Conservation (phyloP, 2,329 filamentous ascomycete genomes). For the Scedosporium dehoogii region DNA sequence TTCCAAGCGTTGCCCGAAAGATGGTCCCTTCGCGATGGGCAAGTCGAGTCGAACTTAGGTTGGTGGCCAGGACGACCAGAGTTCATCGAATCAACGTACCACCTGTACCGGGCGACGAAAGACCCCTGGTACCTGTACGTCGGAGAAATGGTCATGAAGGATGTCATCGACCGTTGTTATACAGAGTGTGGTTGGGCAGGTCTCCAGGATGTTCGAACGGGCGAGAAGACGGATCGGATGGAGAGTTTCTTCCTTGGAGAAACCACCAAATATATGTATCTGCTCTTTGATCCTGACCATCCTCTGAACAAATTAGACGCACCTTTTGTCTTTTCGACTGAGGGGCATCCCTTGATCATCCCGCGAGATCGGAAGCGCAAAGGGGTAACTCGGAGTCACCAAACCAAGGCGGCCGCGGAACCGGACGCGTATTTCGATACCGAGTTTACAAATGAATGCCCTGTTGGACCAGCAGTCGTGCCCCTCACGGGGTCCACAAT, state of each 20-base stretch:
- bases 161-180: constrained; percentile 83
- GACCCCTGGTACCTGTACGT: constrained; percentile 96
- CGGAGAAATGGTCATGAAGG: constrained; percentile 86
- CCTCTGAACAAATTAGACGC: constrained; percentile 80
- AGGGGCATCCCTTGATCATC: constrained; percentile 87
- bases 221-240: constrained; percentile 89
- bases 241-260: constrained; percentile 98
- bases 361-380: constrained; percentile 30
- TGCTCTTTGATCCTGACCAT: constrained; percentile 79
- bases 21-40: constrained; percentile 78
- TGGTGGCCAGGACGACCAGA: constrained; percentile 97
- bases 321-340: constrained; percentile 88
- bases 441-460: constrained; percentile 53
- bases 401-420: constrained; percentile 9
- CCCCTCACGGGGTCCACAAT: constrained; percentile 70
- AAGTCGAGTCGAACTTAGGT: constrained; percentile 74
- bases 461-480: constrained; percentile 44
- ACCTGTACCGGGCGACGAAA: constrained; percentile 84
- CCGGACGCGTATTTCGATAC: constrained; percentile 29
- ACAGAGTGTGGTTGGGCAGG: constrained; percentile 90
- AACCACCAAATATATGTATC: constrained; percentile 89
- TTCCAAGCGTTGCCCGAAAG: constrained; percentile 91
- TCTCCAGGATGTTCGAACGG: constrained; percentile 69
- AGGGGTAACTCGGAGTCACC: neutral
- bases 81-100: constrained; percentile 94